Evolutionary conservation across 1,284 basidiomycete species (phyloP), one percentile per base, ranked within the genome.

Genomic region (Pseudozyma thailandica): DNA sequence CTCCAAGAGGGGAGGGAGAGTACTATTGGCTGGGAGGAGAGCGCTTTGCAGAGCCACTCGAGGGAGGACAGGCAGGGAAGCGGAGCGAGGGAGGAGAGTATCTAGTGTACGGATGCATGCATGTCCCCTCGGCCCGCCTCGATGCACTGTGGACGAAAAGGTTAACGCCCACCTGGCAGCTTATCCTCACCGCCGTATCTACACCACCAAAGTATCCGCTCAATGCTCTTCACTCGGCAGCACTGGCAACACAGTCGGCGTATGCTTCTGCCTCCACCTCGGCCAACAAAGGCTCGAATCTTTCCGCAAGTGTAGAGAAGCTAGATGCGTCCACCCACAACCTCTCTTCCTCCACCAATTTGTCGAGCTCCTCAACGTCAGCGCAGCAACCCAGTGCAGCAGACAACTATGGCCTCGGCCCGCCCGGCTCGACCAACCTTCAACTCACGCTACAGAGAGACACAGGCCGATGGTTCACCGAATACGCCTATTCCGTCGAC

Each of bases 401-500:
- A 1, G 25, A 55, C 2, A 41, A 21, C 20, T 27, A 49, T 4
- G 63, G 58, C 2, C 26, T 72, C 6, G 72, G 68, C 6, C 69
- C 72, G 6, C 72, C 78, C 0, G 79, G 78, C 4, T 61, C 77
- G 26, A 82, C 81, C 0, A 79, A 82, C 16, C 81, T 97, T 68
- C 90, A 97, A 86, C 82, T 98, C 61, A 92, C 89, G 62, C 83
- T 98, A 26, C 93, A 97, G 83, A 92, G 95, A 76, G 93, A 97
- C 79, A 89, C 92, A 1, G 94, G 94, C 0, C 88, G 90, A 70
- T 95, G 92, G 89, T 93, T 92, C 68, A 91, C 91, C 3, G 95
- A 98, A 83, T 98, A 96, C 79, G 92, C 91, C 13, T 98, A 92
- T 86, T 94, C 92, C 65, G 91, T 92, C 0, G 92, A 94, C 74